A percentile compares a stretch with the other conserved stretches of the same genome.
Conservation (phyloP, 106 monocot genomes). For the Cymbidium sinense region DNA sequence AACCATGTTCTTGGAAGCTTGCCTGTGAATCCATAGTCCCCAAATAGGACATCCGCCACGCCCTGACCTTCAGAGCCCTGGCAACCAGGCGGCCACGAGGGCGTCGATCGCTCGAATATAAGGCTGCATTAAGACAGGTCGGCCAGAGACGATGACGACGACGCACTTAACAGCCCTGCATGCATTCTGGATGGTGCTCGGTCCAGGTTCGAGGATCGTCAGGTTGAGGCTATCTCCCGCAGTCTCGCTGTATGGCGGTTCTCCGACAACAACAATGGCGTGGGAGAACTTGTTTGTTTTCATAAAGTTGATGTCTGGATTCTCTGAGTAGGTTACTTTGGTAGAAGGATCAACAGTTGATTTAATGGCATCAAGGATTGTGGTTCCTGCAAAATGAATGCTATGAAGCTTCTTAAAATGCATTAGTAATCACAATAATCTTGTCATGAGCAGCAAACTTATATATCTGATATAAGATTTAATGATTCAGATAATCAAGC, state of each 20-base stretch:
- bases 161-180: conserved; percentile 50
- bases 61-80: conserved; percentile 66
- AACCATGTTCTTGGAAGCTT: conserved; percentile 70
- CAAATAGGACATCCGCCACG: conserved; percentile 65
- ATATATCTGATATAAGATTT: neutral
- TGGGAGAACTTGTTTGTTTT: conserved; percentile 36
- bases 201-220: conserved; percentile 46
- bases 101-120: conserved; percentile 41
- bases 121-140: conserved; percentile 55
- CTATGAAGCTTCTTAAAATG: neutral
- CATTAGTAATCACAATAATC: neutral
- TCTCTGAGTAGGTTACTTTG: conserved; percentile 47
- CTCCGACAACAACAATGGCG: conserved; percentile 70
- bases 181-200: conserved; percentile 40
- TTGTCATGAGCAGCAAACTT: neutral
- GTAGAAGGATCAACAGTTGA: conserved; percentile 38
- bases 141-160: conserved; percentile 49
- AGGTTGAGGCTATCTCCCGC: conserved; percentile 52
- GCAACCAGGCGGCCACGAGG: conserved; percentile 77
- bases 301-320: conserved; percentile 34
- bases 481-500: neutral
- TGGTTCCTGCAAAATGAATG: conserved; percentile 38
- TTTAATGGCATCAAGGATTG: conserved; percentile 50
- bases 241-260: conserved; percentile 56
- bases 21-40: conserved; percentile 72